Conservation (phyloP, 176 grass and related monocot species). For the Ensete ventricosum region DNA sequence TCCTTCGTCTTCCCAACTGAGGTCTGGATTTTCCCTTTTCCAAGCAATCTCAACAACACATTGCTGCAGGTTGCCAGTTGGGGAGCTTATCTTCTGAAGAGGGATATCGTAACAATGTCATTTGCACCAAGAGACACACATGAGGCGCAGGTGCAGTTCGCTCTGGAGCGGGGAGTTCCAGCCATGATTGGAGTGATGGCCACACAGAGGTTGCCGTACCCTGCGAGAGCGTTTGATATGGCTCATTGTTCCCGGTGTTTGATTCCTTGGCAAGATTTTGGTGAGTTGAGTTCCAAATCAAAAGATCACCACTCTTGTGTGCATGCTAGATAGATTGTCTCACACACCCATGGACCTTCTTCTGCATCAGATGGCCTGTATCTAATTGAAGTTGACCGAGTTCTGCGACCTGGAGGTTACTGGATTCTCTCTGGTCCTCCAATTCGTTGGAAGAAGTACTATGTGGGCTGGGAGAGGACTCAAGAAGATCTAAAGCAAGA, state of each 20-base stretch:
- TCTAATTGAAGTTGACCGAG: constrained; percentile 6
- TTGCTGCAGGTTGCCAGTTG: constrained; percentile 15
- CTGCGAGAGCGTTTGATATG: constrained; percentile 3
- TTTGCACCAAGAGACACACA: constrained; percentile 16
- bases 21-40: background rate
- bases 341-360: background rate
- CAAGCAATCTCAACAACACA: too few relatives aligned
- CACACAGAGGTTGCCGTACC: background rate
- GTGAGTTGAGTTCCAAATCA: background rate
- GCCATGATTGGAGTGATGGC: constrained; percentile 22
- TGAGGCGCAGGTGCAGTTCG: constrained; percentile 16
- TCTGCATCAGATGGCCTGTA: constrained; percentile 6
- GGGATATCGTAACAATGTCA: constrained; percentile 13
- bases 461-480: constrained; percentile 2
- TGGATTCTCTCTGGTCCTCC: constrained; percentile 19
- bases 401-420: constrained; percentile 11
- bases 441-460: constrained; percentile 20
- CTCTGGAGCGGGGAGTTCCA: constrained; percentile 17
- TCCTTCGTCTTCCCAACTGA: too few relatives aligned
- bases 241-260: constrained; percentile 4
- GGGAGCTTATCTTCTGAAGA: constrained; percentile 20
- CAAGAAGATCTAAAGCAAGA: constrained; percentile 16
- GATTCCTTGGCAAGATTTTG: constrained; percentile 11
- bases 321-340: background rate
- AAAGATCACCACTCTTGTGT: too few relatives aligned